Evolutionary conservation across 192 early-diverging fungal genomes (phyloP).

Genomic region (Linnemannia schmuckeri): DNA sequence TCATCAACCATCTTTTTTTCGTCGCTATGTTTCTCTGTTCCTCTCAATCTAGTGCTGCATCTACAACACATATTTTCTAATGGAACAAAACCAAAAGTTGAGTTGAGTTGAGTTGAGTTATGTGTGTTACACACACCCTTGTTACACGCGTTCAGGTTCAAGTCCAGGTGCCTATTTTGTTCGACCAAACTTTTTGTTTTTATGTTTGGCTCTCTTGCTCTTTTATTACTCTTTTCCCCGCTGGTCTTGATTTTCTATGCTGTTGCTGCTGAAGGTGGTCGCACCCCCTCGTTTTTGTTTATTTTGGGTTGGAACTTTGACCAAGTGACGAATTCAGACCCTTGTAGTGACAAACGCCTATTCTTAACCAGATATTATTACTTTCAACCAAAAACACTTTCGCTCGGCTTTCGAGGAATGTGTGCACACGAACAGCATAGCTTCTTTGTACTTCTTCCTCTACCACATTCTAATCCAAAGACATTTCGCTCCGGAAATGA

Average conservation of each 20-base stretch:
- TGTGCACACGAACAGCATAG: neutral
- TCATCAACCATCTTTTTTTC: too few species aligned
- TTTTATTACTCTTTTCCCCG: neutral
- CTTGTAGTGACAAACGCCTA: too few species aligned
- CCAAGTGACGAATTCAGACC: too few species aligned
- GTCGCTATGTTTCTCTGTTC: too few species aligned
- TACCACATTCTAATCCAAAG: neutral
- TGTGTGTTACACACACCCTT: neutral
- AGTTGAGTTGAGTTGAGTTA: neutral
- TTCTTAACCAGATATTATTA: too few species aligned
- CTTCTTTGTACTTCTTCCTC: neutral
- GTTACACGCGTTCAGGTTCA: neutral
- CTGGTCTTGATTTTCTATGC: neutral
- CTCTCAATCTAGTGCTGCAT: neutral
- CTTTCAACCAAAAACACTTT: too few species aligned
- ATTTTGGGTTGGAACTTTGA: too few species aligned
- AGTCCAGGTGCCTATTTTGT: neutral
- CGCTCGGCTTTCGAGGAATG: neutral
- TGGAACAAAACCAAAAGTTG: neutral
- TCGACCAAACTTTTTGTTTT: neutral
- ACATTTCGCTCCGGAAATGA: neutral
- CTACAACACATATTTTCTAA: neutral
- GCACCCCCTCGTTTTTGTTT: too few species aligned
- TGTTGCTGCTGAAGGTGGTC: too few species aligned
- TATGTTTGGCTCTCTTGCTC: neutral